Percentiles rank a stretch among this genome's conserved stretches.
Evolutionary conservation across 257 asterid genomes (phyloP).

Genomic region (Plectranthus barbatus): DNA sequence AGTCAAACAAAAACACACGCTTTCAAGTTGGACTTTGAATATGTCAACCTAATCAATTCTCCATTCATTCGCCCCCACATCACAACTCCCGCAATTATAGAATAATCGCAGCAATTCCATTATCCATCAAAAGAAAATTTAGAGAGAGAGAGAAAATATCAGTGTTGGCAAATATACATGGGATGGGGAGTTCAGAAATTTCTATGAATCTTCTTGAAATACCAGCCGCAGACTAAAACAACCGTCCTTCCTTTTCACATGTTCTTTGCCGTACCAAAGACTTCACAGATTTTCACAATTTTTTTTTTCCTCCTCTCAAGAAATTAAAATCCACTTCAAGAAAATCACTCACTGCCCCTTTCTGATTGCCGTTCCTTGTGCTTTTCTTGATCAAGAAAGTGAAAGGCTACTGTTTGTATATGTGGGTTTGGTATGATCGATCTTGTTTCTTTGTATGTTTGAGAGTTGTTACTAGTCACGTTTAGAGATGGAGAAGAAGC

Average conservation of each 20-base stretch:
- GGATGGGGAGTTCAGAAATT: no score
- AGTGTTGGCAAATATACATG: no score
- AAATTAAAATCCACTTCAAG: neutral
- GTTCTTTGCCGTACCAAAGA: constrained; percentile 18
- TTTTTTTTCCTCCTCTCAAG: neutral
- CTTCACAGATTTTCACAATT: constrained; percentile 18
- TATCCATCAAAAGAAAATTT: neutral
- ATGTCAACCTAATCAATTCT: constrained; percentile 26
- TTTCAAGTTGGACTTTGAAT: constrained; percentile 24
- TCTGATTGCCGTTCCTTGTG: neutral
- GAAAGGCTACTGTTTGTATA: neutral
- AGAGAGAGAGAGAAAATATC: no score
- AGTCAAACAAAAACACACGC: constrained; percentile 17
- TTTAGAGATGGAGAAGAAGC: constrained; percentile 28
- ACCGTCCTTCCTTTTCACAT: constrained; percentile 16
- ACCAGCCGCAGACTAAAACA: constrained; percentile 14
- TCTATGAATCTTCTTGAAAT: constrained; percentile 29
- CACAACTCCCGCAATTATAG: constrained; percentile 12
- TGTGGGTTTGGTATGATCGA: neutral
- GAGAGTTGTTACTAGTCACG: neutral
- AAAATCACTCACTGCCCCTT: constrained; percentile 1
- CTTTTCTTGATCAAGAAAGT: neutral
- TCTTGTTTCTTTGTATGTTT: constrained; percentile 1
- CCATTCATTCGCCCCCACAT: constrained; percentile 11
- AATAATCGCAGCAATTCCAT: constrained; percentile 1